phyloP scores from a whole-genome alignment of 1,139 yeast genomes.

The Yamadazyma dushanensis region DNA sequence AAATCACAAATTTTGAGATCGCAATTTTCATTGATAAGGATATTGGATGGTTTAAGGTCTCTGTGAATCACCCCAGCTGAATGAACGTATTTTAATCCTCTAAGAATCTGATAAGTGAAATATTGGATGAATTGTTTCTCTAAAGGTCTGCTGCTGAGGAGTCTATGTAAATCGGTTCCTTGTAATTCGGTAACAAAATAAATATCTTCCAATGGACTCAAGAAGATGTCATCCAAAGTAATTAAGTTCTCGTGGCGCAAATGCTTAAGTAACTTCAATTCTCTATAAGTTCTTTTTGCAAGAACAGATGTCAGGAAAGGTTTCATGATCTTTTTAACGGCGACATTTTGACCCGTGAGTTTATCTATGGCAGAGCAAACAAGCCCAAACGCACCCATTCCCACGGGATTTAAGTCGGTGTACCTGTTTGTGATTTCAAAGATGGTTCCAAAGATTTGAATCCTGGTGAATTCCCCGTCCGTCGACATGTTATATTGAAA shows the following conservation, averaged over 20 bases:
- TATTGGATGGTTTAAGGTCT: constrained; percentile 91
- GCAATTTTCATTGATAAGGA: constrained; percentile 91
- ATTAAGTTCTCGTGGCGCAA: constrained; percentile 93
- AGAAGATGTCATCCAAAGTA: constrained; percentile 88
- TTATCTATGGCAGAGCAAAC: constrained; percentile 96
- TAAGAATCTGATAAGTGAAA: constrained; percentile 87
- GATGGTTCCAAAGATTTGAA: constrained; percentile 80
- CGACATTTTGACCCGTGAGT: constrained; percentile 88
- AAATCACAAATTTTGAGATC: constrained; percentile 96
- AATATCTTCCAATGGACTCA: constrained; percentile 93
- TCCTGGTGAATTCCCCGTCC: constrained; percentile 47
- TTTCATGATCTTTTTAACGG: constrained; percentile 96
- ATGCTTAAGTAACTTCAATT: constrained; percentile 88
- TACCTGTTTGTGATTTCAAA: constrained; percentile 92
- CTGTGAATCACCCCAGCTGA: constrained; percentile 97
- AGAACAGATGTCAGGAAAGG: constrained; percentile 94
- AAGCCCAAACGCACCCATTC: constrained; percentile 98
- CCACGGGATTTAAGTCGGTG: constrained; percentile 92
- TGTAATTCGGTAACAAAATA: constrained; percentile 95
- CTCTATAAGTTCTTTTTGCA: constrained; percentile 96
- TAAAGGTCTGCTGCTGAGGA: constrained; percentile 87
- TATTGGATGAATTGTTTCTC: constrained; percentile 97
- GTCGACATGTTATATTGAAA: constrained; percentile 28
- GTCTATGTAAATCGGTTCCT: constrained; percentile 93
- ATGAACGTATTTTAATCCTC: constrained; percentile 94